Evolutionary conservation across 306 rosid genomes (phyloP), one percentile per base, ranked within the genome.

Genomic region (Cicer bijugum): DNA sequence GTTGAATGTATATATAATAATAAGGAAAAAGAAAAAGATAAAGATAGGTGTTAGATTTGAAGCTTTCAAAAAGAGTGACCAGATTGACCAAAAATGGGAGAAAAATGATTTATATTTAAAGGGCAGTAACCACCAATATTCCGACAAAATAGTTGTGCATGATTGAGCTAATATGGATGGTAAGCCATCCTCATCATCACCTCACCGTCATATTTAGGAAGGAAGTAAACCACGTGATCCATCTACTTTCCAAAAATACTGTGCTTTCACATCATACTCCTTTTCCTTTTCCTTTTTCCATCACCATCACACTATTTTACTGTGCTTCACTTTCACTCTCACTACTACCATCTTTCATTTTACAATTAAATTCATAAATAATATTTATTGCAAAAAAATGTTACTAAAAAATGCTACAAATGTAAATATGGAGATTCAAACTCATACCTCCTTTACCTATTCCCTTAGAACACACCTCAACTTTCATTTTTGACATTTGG

Each of bases 61-160:
- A 65, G 3, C 63, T 73, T 77, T 56, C 23, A 19, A 71, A 68
- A 69, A 4, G 45, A 44, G 76, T 57, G 65, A 68, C 53, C 37
- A 20, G 80, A 67, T 85, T 79, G 85, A 79, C 84, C 83, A 47
- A 60, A 86, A 67, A 69, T 61, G 58, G 83, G 72, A 67, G 51
- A 79, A 85, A 84, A 85, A 84, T 75, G 84, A 84, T 84, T 79
- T 75, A 78, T 75, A 78, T 74, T 78, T 61, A 64, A 69, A 84
- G 87, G 48, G 3, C 33, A 71, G 57, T 84, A 87, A 89, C 89
- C 84, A 86, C 95, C 89, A 87, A 84, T 85, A 91, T 86, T 91
- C 92, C 89, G 88, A 89, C 91, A 89, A 84, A 86, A 65, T 85
- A 75, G 78, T 62, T 69, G 66, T 61, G 75, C 20, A 74, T 83